A percentile compares a stretch with the other conserved stretches of the same genome.
Conservation (phyloP, 106 monocot species). For the Acorus calamus region DNA sequence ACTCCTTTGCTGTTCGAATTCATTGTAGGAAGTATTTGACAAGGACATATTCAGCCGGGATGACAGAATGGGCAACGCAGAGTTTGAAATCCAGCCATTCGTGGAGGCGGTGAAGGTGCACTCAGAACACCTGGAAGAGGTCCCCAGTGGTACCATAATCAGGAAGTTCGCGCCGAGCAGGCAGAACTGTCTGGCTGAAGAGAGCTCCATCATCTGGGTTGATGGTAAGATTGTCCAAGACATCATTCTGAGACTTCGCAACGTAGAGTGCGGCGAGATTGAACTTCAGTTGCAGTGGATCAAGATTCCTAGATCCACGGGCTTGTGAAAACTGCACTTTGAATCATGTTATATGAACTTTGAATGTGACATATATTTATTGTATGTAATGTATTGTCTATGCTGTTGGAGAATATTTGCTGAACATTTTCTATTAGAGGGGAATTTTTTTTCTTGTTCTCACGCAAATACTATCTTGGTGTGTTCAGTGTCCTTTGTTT, state of each 20-base stretch:
- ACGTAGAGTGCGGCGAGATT: conserved; percentile 45
- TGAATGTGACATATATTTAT: no score
- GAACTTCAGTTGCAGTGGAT: conserved; percentile 48
- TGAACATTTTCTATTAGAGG: no score
- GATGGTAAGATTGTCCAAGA: conserved; percentile 36
- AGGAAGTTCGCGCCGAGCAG: conserved; percentile 30
- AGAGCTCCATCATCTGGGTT: conserved; percentile 37
- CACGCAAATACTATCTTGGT: no score
- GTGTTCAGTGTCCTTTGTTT: no score
- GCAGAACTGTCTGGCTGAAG: conserved; percentile 27
- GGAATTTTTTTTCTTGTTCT: no score
- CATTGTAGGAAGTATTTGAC: conserved; percentile 44
- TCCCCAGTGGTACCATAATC: conserved; percentile 24
- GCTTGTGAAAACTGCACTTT: no score
- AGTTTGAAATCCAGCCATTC: conserved; percentile 37
- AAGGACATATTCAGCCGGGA: conserved; percentile 51
- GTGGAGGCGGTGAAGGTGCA: conserved; percentile 31
- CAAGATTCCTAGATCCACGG: conserved; percentile 2
- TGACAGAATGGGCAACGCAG: conserved; percentile 59
- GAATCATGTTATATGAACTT: no score
- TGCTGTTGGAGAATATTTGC: no score
- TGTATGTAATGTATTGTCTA: no score
- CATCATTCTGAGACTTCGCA: conserved; percentile 40
- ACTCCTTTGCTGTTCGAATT: neutral
- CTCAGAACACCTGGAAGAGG: conserved; percentile 5